A percentile compares a stretch with the other conserved stretches of the same genome.
phyloP scores from a whole-genome alignment of 2,329 filamentous ascomycete genomes.

The Talaromyces sp. region DNA sequence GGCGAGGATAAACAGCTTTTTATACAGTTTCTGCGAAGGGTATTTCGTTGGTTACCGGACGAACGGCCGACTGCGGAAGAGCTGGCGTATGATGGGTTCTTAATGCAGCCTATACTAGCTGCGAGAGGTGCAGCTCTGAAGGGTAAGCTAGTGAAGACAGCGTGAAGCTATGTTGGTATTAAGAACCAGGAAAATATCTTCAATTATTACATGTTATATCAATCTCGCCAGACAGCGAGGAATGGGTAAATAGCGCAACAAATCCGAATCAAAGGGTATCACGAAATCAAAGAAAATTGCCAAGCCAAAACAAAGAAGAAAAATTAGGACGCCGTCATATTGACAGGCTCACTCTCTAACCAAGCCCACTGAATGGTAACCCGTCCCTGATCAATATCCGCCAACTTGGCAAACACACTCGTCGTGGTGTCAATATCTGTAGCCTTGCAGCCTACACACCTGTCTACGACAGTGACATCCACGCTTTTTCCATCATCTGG shows the following conservation, averaged over 20 bases:
- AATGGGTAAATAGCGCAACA: neutral
- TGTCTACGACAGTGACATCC: conserved; percentile 63
- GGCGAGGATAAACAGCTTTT: conserved; percentile 23
- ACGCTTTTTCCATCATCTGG: conserved; percentile 41
- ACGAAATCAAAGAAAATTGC: neutral
- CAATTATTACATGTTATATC: too few relatives aligned
- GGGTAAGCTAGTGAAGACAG: neutral
- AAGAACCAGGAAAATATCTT: neutral
- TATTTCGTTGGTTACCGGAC: conserved; percentile 29
- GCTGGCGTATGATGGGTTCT: conserved; percentile 20
- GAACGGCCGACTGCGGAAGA: conserved; percentile 23
- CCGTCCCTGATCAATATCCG: conserved; percentile 41
- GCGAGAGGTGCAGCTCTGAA: neutral
- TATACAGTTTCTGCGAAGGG: conserved; percentile 24
- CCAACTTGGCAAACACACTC: conserved; percentile 44
- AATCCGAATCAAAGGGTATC: neutral
- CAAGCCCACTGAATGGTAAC: conserved; percentile 49
- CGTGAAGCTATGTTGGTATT: too few relatives aligned
- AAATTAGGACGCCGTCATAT: conserved; percentile 2
- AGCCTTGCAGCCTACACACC: conserved; percentile 51
- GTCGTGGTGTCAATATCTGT: conserved; percentile 49
- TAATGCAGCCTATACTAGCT: conserved; percentile 15
- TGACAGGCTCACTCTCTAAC: conserved; percentile 36
- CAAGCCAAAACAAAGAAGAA: neutral
- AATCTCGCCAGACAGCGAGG: neutral